Evolutionary conservation across 1,284 basidiomycete genomes (phyloP).

Genomic region (Ceratobasidium sp.): DNA sequence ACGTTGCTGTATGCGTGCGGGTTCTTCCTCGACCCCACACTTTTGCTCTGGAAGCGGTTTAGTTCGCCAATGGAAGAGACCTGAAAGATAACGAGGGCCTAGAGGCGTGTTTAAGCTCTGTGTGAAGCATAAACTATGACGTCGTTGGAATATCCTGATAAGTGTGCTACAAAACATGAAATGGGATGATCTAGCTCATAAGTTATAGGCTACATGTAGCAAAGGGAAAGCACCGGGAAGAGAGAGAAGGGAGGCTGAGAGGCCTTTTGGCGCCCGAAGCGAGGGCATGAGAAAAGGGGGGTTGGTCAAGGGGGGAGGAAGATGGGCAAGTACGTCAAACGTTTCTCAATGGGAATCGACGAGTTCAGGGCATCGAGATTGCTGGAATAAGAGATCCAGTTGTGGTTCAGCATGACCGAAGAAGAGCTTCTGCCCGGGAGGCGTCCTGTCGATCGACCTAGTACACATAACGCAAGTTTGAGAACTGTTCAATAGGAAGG

Average conservation of each 20-base stretch:
- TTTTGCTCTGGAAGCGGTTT: not conserved
- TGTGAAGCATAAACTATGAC: constrained; percentile 29
- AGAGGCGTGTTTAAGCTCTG: constrained; percentile 30
- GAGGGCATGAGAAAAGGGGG: constrained; percentile 2
- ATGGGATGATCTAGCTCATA: constrained; percentile 43
- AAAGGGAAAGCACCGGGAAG: constrained; percentile 1
- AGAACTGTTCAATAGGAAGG: constrained; percentile 23
- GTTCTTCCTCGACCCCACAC: constrained; percentile 15
- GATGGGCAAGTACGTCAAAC: not conserved
- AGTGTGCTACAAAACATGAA: constrained; percentile 40
- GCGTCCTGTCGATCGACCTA: constrained; percentile 65
- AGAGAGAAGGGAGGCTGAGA: not conserved
- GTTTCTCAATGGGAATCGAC: not conserved
- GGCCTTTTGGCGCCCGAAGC: constrained; percentile 25
- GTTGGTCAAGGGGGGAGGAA: not conserved
- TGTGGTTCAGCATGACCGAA: constrained; percentile 59
- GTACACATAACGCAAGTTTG: constrained; percentile 14
- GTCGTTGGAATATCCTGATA: constrained; percentile 37
- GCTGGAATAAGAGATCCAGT: not conserved
- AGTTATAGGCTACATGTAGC: constrained; percentile 42
- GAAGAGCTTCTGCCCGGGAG: constrained; percentile 61
- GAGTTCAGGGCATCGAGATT: constrained; percentile 6
- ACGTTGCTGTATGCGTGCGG: constrained; percentile 13
- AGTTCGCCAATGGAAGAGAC: constrained; percentile 8
- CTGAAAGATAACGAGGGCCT: constrained; percentile 20